Conservation (phyloP, 2,329 filamentous ascomycete genomes). For the Xylariaceae sp. region DNA sequence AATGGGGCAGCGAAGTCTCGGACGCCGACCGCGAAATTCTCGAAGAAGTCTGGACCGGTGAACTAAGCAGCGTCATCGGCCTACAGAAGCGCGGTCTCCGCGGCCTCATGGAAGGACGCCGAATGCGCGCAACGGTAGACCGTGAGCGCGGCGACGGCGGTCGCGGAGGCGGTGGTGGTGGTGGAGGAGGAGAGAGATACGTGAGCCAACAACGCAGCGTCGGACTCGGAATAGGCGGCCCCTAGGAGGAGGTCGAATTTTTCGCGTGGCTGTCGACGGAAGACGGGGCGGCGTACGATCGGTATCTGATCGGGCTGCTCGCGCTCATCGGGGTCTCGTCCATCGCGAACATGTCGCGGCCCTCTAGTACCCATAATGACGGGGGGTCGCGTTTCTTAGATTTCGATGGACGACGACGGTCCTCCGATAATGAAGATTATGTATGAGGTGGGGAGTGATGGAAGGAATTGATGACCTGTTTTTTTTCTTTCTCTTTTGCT, state of each 20-base stretch:
- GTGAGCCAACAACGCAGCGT: slow-evolving; percentile 32
- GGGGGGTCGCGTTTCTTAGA: too few relatives aligned
- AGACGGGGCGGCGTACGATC: slow-evolving; percentile 4
- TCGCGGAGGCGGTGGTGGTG: slow-evolving; percentile 29
- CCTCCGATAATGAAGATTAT: too few relatives aligned
- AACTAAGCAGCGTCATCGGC: slow-evolving; percentile 86
- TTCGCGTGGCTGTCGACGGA: slow-evolving; percentile 9
- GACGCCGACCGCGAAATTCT: slow-evolving; percentile 38
- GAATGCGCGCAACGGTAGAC: slow-evolving; percentile 50
- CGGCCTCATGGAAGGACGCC: slow-evolving; percentile 88
- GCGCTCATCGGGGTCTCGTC: too few relatives aligned
- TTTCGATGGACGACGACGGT: too few relatives aligned
- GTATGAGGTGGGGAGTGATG: too few relatives aligned
- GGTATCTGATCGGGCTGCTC: slow-evolving; percentile 2
- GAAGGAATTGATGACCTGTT: too few relatives aligned
- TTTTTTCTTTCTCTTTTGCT: too few relatives aligned
- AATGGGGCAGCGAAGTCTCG: slow-evolving; percentile 39
- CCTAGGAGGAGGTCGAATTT: slow-evolving; percentile 30
- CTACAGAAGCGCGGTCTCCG: slow-evolving; percentile 88
- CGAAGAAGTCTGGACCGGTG: slow-evolving; percentile 71
- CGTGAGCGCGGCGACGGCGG: slow-evolving; percentile 29
- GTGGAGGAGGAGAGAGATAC: slow-evolving; percentile 26
- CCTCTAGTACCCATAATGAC: too few relatives aligned
- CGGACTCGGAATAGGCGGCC: slow-evolving; percentile 50
- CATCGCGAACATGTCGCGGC: too few relatives aligned